Evolutionary conservation across 306 rosid species (phyloP).

Genomic region (Begonia loranthoides): DNA sequence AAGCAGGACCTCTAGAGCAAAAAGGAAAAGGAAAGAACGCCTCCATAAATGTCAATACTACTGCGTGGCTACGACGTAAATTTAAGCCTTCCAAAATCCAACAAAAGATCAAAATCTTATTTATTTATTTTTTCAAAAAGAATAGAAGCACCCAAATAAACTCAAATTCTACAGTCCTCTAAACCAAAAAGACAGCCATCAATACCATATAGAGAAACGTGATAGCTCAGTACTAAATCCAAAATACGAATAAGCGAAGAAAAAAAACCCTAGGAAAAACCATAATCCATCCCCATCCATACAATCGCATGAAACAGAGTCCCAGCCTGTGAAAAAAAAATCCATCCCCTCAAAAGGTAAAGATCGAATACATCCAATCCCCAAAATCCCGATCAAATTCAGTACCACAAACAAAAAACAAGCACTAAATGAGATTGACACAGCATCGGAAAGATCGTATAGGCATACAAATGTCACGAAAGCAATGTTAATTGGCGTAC

Average conservation of each 20-base stretch:
- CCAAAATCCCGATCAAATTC: conserved; percentile 29
- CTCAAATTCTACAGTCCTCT: conserved; percentile 4
- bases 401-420: conserved; percentile 2
- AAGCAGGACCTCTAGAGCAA: too few species aligned
- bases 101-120: not conserved
- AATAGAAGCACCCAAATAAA: not conserved
- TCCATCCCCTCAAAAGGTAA: conserved; percentile 5
- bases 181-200: conserved; percentile 22
- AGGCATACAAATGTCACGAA: too few species aligned
- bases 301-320: conserved; percentile 16
- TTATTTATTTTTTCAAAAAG: not conserved
- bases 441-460: conserved; percentile 38
- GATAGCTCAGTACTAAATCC: conserved; percentile 2
- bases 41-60: not conserved
- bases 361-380: conserved; percentile 35
- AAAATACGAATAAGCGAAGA: conserved; percentile 9
- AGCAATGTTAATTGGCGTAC: too few species aligned
- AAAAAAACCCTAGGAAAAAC: conserved; percentile 21
- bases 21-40: too few species aligned
- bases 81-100: not conserved
- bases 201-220: conserved; percentile 19
- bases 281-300: conserved; percentile 14
- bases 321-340: conserved; percentile 12
- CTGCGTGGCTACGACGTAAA: not conserved
- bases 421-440: conserved; percentile 5